Percentiles rank a stretch among this genome's conserved stretches.
Evolutionary conservation across 768 basidiomycete genomes (phyloP).

Genomic region (Rubroboletus pulcherrimus): DNA sequence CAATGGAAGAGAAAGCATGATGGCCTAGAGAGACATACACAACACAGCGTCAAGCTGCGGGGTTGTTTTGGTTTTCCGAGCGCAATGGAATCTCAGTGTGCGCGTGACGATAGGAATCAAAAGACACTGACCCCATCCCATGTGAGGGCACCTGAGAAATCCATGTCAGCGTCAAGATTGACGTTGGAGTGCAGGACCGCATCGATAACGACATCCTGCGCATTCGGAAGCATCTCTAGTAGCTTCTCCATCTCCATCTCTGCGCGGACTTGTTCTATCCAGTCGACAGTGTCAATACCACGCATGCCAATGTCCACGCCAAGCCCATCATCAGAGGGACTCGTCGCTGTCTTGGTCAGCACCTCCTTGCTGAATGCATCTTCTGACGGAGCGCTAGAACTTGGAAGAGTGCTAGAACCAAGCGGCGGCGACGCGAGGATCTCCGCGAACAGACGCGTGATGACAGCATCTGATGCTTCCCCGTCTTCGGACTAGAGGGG

Average conservation of each 20-base stretch:
- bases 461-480: constrained; percentile 40
- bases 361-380: constrained; percentile 24
- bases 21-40: constrained; percentile 7
- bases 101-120: constrained; percentile 14
- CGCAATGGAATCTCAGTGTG: constrained; percentile 1
- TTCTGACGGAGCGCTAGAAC: constrained; percentile 32
- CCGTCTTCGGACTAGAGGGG: constrained; percentile 44
- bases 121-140: constrained; percentile 30
- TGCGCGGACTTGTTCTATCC: constrained; percentile 28
- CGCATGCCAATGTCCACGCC: constrained; percentile 18
- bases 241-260: constrained; percentile 62
- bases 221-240: constrained; percentile 48
- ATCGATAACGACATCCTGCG: constrained; percentile 27
- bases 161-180: constrained; percentile 25
- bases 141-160: constrained; percentile 24
- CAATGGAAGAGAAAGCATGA: constrained; percentile 13
- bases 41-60: constrained; percentile 5
- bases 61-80: constrained; percentile 17
- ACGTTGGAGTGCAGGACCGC: constrained; percentile 18
- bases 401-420: constrained; percentile 31
- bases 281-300: constrained; percentile 22
- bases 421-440: constrained; percentile 34
- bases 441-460: constrained; percentile 33
- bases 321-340: constrained; percentile 9
- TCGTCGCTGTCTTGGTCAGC: constrained; percentile 18